A percentile compares a stretch with the other conserved stretches of the same genome.
These are phyloP conservation scores for Emmonsia crescens DNA, from an alignment of 2,329 filamentous ascomycete species.

Conservation along the genomic window DNA sequence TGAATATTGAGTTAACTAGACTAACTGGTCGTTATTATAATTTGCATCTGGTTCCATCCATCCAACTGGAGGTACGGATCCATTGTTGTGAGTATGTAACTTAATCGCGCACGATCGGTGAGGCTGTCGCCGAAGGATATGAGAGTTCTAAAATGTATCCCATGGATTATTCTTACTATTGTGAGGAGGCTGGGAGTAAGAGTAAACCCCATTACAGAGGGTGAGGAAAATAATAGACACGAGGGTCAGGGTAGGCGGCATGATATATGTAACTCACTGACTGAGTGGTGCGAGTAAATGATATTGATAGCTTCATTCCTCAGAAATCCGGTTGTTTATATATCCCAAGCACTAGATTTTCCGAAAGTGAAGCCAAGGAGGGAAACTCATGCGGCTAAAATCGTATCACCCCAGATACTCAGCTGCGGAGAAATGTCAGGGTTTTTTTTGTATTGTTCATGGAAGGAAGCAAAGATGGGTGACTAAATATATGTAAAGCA, in stretches of 20 bases:
- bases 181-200: background rate
- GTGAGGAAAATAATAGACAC: background rate
- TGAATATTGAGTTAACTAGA: too few relatives aligned
- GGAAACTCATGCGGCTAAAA: background rate
- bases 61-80: conserved; percentile 51
- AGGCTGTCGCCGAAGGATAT: background rate
- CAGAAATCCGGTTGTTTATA: background rate
- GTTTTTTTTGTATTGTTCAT: background rate
- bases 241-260: background rate
- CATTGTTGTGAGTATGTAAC: background rate
- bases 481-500: background rate
- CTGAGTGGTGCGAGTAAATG: too few relatives aligned
- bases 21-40: too few relatives aligned
- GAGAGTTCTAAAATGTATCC: background rate
- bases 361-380: background rate
- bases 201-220: background rate
- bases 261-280: background rate
- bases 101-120: background rate
- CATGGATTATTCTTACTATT: background rate
- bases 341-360: background rate
- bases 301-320: background rate
- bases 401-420: background rate
- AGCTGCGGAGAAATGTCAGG: background rate
- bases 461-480: background rate
- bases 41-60: conserved; percentile 39